Evolutionary conservation across 805 yeast species (phyloP).

Genomic region (Clavispora carvajalis): DNA sequence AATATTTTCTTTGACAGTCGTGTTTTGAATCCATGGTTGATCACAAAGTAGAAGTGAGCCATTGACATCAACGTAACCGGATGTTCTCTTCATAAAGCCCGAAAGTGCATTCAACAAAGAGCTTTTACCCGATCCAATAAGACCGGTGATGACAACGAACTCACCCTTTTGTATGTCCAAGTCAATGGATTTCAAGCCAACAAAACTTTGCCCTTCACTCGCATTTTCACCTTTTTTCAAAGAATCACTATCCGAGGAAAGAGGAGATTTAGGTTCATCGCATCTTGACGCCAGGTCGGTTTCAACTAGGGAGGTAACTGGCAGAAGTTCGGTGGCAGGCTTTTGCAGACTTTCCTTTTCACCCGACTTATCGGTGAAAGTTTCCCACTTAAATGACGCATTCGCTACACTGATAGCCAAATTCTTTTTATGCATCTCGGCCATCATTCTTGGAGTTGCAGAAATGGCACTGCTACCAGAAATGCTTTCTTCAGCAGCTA

Average conservation of each 20-base stretch:
- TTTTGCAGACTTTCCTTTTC: too few relatives aligned
- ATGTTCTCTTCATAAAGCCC: slow-evolving; percentile 58
- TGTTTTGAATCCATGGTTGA: slow-evolving; percentile 80
- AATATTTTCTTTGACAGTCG: slow-evolving; percentile 71
- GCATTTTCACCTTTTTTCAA: not conserved
- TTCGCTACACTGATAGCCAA: slow-evolving; percentile 45
- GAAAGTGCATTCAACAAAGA: slow-evolving; percentile 66
- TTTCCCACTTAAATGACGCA: slow-evolving; percentile 68
- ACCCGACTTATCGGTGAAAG: slow-evolving; percentile 13
- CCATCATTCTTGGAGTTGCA: slow-evolving; percentile 19
- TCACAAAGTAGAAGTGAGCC: slow-evolving; percentile 56
- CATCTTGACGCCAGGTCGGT: not conserved
- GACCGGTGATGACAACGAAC: slow-evolving; percentile 70
- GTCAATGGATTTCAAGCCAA: slow-evolving; percentile 48
- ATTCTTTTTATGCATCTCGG: slow-evolving; percentile 20
- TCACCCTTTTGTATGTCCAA: slow-evolving; percentile 58
- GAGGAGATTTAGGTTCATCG: not conserved
- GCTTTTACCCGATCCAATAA: slow-evolving; percentile 79
- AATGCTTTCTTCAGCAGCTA: slow-evolving; percentile 42
- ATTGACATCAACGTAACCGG: slow-evolving; percentile 48
- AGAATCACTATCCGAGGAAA: slow-evolving; percentile 1
- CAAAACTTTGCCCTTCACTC: slow-evolving; percentile 24
- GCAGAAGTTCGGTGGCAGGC: too few relatives aligned
- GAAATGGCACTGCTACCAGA: slow-evolving; percentile 25
- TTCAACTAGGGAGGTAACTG: too few relatives aligned